These are phyloP conservation scores for Zygoascus bituminiphila DNA, from an alignment of 805 yeast genomes.

Conservation along the genomic window DNA sequence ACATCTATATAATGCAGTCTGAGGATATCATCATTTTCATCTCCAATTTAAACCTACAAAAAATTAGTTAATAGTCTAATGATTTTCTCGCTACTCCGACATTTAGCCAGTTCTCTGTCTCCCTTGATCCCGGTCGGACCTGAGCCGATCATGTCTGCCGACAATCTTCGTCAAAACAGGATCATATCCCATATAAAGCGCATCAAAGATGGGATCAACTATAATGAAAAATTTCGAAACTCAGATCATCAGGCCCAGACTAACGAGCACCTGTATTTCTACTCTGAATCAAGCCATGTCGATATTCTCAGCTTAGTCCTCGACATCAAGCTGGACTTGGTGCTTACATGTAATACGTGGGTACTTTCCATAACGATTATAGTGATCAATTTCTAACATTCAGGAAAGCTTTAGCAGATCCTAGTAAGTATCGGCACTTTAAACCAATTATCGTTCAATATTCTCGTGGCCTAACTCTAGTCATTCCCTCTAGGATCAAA, in stretches of 20 bases:
- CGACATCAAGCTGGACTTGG: not conserved
- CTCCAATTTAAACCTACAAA: too few species aligned
- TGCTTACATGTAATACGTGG: not conserved
- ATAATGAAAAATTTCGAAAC: not conserved
- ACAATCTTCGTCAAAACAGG: not conserved
- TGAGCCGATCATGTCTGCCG: too few species aligned
- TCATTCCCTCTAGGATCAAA: not conserved
- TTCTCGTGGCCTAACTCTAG: not conserved
- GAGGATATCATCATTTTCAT: too few species aligned
- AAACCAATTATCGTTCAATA: not conserved
- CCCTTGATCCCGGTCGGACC: too few species aligned
- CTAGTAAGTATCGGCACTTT: not conserved
- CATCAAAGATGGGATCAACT: not conserved
- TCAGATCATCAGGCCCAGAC: not conserved
- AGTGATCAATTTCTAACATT: not conserved
- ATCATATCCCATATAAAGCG: not conserved
- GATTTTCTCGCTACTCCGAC: too few species aligned
- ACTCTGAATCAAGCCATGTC: not conserved
- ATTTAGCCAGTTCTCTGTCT: too few species aligned
- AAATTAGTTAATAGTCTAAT: too few species aligned
- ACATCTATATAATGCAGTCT: too few species aligned
- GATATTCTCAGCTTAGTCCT: not conserved
- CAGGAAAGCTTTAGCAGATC: not conserved
- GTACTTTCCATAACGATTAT: not conserved
- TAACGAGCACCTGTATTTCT: not conserved